Percentiles rank a stretch among this genome's conserved stretches.
Evolutionary conservation across 371 early-diverging fungal species (phyloP).

Genomic region (Saksenaea vasiformis): DNA sequence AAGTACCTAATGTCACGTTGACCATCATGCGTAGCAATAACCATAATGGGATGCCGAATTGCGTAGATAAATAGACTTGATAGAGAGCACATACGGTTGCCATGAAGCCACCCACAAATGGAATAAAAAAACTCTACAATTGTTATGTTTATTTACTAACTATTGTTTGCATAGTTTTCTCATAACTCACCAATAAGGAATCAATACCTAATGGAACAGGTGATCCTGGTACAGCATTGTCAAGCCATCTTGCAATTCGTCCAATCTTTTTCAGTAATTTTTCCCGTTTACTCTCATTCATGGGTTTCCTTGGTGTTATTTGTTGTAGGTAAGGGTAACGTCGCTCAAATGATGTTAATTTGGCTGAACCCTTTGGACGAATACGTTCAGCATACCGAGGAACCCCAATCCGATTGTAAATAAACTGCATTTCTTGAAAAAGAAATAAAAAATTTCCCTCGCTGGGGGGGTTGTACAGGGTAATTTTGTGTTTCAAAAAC

Average conservation of each 20-base stretch:
- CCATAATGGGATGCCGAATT: slow-evolving; percentile 51
- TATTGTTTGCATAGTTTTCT: too few relatives aligned
- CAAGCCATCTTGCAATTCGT: slow-evolving; percentile 35
- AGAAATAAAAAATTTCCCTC: neutral
- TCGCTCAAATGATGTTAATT: slow-evolving; percentile 13
- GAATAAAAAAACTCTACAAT: slow-evolving; percentile 44
- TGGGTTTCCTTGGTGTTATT: slow-evolving; percentile 21
- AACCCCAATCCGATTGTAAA: slow-evolving; percentile 27
- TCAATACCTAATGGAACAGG: slow-evolving; percentile 51
- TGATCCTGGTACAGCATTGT: slow-evolving; percentile 45
- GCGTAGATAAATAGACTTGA: slow-evolving; percentile 41
- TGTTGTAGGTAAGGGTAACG: slow-evolving; percentile 29
- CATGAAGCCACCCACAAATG: slow-evolving; percentile 38
- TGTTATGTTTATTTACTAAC: neutral
- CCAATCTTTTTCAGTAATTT: slow-evolving; percentile 29
- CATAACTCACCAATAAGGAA: slow-evolving; percentile 32
- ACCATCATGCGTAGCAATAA: slow-evolving; percentile 38
- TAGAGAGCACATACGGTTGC: slow-evolving; percentile 31
- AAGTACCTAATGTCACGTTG: slow-evolving; percentile 33
- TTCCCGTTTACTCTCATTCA: slow-evolving; percentile 27
- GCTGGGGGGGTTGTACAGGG: neutral
- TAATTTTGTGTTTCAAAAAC: neutral
- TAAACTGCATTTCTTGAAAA: slow-evolving; percentile 22
- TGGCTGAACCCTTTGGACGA: slow-evolving; percentile 20
- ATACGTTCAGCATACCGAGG: slow-evolving; percentile 27